Base-by-base conservation (phyloP, 2,329 filamentous ascomycete species). In the Chrysosphaeria jannelii region DNA sequence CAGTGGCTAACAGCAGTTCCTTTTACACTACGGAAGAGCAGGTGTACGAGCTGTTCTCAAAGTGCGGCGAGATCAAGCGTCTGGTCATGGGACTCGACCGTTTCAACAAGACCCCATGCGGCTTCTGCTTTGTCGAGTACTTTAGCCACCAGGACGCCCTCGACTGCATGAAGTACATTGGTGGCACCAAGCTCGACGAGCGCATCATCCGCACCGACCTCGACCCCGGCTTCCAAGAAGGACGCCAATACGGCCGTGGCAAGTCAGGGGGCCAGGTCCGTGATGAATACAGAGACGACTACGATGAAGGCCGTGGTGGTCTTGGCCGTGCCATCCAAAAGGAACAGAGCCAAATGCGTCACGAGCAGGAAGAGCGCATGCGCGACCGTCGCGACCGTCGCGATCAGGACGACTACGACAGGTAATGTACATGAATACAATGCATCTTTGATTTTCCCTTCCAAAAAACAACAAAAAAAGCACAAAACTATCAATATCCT, bases 21-120 rank as follows among this genome's bases (percentile, higher is more conserved):
- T 91, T 91, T 50, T 91, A 90, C 55, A 97, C 85, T 13, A 97
- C 85, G 27, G 85, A 97, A 44, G 85, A 97, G 48, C 85, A 97
- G 43, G 90, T 97, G 29, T 81, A 93, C 45, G 81, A 93, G 46
- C 63, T 91, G 22, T 91, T 91, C 45, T 66, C 70, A 28, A 90
- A 90, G 55, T 81, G 78, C 45, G 85, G 85, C 37, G 85, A 93
- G 51, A 89, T 97, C 48, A 97, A 97, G 50, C 74, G 85, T 14
- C 62, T 97, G 22, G 64, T 97, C 33, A 97, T 97, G 85, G 85
- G 85, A 23, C 63, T 97, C 24, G 85, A 97, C 43, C 70, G 85
- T 27, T 90, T 85, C 53, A 72, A 71, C 46, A 97, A 97, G 52
- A 97, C 85, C 1, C 85, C 85, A 2, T 97, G 85, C 46, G 85